Conservation (phyloP, 2,329 filamentous ascomycete genomes). For the Endocalyx cinctus region DNA sequence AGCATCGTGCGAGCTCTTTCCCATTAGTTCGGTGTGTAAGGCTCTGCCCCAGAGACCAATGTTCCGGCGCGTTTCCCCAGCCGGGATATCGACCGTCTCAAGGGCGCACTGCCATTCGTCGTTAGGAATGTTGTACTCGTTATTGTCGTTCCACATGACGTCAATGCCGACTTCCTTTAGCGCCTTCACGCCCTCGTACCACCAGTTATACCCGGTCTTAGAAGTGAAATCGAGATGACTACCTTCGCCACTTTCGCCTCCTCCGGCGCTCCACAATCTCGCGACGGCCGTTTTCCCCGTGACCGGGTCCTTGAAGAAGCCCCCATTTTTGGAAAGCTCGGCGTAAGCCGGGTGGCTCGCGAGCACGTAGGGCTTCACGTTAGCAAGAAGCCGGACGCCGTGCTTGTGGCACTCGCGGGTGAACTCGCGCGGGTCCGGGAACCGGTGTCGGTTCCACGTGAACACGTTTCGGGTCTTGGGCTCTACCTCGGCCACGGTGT, state of each 20-base stretch:
- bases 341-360: conserved; percentile 62
- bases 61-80: conserved; percentile 36
- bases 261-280: conserved; percentile 67
- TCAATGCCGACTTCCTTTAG: conserved; percentile 63
- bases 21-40: conserved; percentile 67
- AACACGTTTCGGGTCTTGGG: conserved; percentile 69
- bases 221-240: conserved; percentile 73
- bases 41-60: conserved; percentile 67
- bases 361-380: conserved; percentile 70
- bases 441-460: conserved; percentile 67
- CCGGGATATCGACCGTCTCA: conserved; percentile 35
- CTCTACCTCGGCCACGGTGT: conserved; percentile 61
- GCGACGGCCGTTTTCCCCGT: conserved; percentile 51
- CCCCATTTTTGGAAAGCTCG: conserved; percentile 52
- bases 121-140: conserved; percentile 64
- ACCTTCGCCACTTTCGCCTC: conserved; percentile 64
- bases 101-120: conserved; percentile 63
- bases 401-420: conserved; percentile 56
- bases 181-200: conserved; percentile 62
- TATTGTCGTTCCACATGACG: conserved; percentile 77
- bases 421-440: conserved; percentile 63
- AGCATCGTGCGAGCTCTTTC: conserved; percentile 65
- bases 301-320: conserved; percentile 58
- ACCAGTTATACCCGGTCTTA: conserved; percentile 62
- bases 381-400: conserved; percentile 64